A percentile compares a stretch with the other conserved stretches of the same genome.
phyloP scores from a whole-genome alignment of 495 filamentous ascomycete species.

The Alectoria sarmentosa region DNA sequence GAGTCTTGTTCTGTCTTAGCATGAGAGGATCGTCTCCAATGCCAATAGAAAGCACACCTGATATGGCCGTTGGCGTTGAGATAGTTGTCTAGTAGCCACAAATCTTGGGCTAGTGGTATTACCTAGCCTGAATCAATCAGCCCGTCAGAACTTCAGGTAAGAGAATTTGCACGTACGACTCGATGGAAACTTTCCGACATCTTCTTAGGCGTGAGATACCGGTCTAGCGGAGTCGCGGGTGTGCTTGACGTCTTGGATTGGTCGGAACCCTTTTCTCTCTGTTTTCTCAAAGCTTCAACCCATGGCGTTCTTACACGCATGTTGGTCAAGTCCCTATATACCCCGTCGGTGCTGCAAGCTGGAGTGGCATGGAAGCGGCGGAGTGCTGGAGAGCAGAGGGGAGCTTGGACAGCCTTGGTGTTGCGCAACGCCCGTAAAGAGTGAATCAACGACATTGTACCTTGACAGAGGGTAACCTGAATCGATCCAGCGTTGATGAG shows the following conservation, averaged over 20 bases:
- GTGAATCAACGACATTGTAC: background rate
- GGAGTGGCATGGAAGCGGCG: constrained; percentile 15
- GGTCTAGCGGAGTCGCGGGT: constrained; percentile 33
- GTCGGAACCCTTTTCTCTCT: constrained; percentile 38
- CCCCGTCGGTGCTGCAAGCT: constrained; percentile 38
- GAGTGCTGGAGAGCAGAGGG: background rate
- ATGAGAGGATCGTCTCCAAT: constrained; percentile 8
- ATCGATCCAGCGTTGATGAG: background rate
- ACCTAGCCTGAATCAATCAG: constrained; percentile 38
- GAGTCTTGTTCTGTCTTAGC: constrained; percentile 35
- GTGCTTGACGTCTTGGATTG: constrained; percentile 25
- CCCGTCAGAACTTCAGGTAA: background rate
- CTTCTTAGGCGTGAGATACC: constrained; percentile 51
- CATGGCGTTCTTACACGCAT: constrained; percentile 60
- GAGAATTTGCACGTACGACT: constrained; percentile 40
- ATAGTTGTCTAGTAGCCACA: constrained; percentile 65
- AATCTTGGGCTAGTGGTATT: constrained; percentile 59
- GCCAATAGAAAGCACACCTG: constrained; percentile 33
- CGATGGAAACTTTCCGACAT: constrained; percentile 60
- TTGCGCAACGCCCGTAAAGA: background rate
- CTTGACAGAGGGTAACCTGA: background rate
- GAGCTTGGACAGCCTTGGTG: background rate
- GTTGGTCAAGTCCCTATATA: constrained; percentile 43
- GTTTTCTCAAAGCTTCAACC: constrained; percentile 57
- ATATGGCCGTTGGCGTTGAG: constrained; percentile 61